Evolutionary conservation across 2,329 filamentous ascomycete genomes (phyloP), one percentile per base, ranked within the genome.

Genomic region (Orbilia quercus): DNA sequence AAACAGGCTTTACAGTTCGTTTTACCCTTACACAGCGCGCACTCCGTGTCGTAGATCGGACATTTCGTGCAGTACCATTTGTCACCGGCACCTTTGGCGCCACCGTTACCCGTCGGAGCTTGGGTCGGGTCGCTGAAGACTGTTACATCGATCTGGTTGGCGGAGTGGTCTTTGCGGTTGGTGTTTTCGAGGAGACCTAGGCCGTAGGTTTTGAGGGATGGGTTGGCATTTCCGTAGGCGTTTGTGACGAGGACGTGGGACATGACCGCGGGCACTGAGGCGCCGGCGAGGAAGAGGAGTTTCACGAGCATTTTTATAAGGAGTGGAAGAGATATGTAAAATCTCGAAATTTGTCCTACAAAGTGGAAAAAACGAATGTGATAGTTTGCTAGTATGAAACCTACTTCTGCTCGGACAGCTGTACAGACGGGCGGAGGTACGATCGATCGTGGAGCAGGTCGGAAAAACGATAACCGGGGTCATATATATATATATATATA

Each of bases 31-130:
- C 55, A 59, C 4, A n/a, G n/a, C 6, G 20, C 23, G 25, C 55
- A 59, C 23, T 59, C 55, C 16, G 47, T 22, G 28, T 59, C 42
- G 44, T 50, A 60, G 7, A 60, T 60, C 3, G 42, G 57, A 16
- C 57, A 60, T 28, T 50, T 51, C 28, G 38, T 63, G 38, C 59
- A 63, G 14, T 34, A 44, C 59, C 59, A 63, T 45, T 63, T 63
- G 14, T 63, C 38, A 0, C 59, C 59, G 5, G 47, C 48, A 1
- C 36, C 38, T 23, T 11, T 54, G 1, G 59, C 59, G 1, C 23
- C 25, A 20, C 58, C 58, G 12, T 48, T 40, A 5, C 58, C 58
- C 16, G 34, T 53, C 7, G 58, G 58, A 14, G 58, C 58, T 34
- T 40, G 34, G 1, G 58, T 62, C 14, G 58, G 58, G 18, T 62